Evolutionary conservation across 1,284 basidiomycete genomes (phyloP).

Genomic region (Cutaneotrichosporon sp.): DNA sequence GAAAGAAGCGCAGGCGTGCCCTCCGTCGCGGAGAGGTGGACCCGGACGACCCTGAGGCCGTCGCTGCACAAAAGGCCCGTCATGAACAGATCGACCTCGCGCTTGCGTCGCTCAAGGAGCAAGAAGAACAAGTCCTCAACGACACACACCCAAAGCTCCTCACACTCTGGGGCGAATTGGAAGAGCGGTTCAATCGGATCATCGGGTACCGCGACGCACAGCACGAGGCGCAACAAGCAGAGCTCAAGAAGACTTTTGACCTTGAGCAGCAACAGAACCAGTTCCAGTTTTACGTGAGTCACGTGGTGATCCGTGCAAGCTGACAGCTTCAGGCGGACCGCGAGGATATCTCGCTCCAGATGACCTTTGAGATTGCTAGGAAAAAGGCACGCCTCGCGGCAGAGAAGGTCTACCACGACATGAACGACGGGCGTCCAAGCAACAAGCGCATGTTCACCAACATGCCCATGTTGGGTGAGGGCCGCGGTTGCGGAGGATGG

Average conservation of each 20-base stretch:
- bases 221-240: conserved; percentile 21
- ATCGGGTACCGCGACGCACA: conserved; percentile 21
- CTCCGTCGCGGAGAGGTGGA: conserved; percentile 50
- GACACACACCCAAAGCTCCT: conserved; percentile 34
- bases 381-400: conserved; percentile 28
- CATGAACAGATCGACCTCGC: conserved; percentile 31
- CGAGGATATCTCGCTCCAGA: conserved; percentile 25
- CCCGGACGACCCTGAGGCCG: conserved; percentile 45
- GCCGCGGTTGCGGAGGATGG: conserved; percentile 41
- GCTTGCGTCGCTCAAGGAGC: conserved; percentile 36
- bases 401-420: conserved; percentile 31
- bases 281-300: conserved; percentile 31
- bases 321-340: conserved; percentile 28
- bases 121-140: conserved; percentile 31
- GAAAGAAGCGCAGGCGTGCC: conserved; percentile 42
- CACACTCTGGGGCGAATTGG: conserved; percentile 36
- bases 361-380: conserved; percentile 30
- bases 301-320: neutral
- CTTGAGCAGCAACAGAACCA: conserved; percentile 19
- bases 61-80: conserved; percentile 38
- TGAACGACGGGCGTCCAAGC: conserved; percentile 15
- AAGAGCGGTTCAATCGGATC: conserved; percentile 26
- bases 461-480: conserved; percentile 32
- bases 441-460: conserved; percentile 29
- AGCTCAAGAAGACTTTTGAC: conserved; percentile 19